Conservation (phyloP, 2,329 filamentous ascomycete genomes). For the Venturia asperata region DNA sequence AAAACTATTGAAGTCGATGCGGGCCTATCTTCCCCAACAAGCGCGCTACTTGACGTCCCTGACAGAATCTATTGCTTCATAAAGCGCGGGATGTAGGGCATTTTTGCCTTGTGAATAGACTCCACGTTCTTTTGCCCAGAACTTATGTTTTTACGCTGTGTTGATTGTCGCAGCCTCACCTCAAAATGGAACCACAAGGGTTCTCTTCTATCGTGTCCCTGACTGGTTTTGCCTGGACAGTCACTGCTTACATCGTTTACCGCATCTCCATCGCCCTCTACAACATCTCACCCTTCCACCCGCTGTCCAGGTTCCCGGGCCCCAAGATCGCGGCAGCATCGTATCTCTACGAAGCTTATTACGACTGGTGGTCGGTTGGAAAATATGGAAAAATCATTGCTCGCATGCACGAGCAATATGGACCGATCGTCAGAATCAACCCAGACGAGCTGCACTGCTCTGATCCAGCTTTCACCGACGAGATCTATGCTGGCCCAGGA, state of each 20-base stretch:
- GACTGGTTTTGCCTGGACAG: not conserved
- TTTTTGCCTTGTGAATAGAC: not conserved
- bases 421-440: slow-evolving; percentile 24
- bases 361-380: slow-evolving; percentile 16
- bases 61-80: not conserved
- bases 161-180: not conserved
- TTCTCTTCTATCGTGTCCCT: not conserved
- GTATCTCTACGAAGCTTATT: slow-evolving; percentile 19
- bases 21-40: not conserved
- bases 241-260: not conserved
- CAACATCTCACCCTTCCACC: slow-evolving; percentile 14
- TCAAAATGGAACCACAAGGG: not conserved
- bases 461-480: slow-evolving; percentile 24
- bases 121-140: not conserved
- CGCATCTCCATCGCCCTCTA: not conserved
- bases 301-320: slow-evolving; percentile 19
- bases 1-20: no score
- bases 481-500: slow-evolving; percentile 16
- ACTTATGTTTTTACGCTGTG: not conserved
- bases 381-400: slow-evolving; percentile 14
- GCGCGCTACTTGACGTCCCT: not conserved
- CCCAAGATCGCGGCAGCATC: slow-evolving; percentile 19
- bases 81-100: not conserved
- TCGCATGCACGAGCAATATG: slow-evolving; percentile 19
- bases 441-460: slow-evolving; percentile 26